These are phyloP conservation scores for Nidularia sp. DNA, from an alignment of 768 basidiomycete genomes.

Conservation along the genomic window DNA sequence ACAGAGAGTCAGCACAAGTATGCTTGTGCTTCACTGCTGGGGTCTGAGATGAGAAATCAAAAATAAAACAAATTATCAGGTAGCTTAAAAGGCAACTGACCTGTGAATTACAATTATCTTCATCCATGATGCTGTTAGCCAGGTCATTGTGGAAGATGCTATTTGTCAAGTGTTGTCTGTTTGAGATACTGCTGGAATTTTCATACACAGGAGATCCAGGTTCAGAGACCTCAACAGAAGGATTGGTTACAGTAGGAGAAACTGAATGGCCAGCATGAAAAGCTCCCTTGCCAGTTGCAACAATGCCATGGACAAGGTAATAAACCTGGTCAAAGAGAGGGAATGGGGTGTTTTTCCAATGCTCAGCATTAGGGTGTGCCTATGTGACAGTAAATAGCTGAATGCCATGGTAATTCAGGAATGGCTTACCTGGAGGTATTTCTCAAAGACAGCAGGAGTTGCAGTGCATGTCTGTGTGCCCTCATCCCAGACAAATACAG, in stretches of 20 bases:
- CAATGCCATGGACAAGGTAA: conserved; percentile 5
- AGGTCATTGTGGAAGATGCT: not conserved
- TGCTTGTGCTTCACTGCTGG: too few species aligned
- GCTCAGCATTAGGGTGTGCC: too few species aligned
- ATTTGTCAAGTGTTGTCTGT: not conserved
- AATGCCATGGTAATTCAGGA: too few species aligned
- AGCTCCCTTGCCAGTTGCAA: conserved; percentile 10
- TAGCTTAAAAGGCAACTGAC: not conserved
- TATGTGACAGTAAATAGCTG: too few species aligned
- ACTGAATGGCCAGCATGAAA: conserved; percentile 5
- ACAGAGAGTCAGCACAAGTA: too few species aligned
- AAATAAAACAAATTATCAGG: not conserved
- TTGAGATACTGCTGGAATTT: not conserved
- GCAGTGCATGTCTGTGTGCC: too few species aligned
- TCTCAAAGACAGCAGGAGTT: too few species aligned
- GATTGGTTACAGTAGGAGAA: not conserved
- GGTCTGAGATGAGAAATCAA: not conserved
- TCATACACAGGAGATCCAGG: not conserved
- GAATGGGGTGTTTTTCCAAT: conserved; percentile 9
- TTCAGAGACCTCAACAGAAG: not conserved
- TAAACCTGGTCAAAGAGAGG: conserved; percentile 9
- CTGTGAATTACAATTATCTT: not conserved
- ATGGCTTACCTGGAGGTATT: too few species aligned
- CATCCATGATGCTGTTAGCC: too few species aligned
- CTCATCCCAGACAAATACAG: too few species aligned